Evolutionary conservation across 495 filamentous ascomycete genomes (phyloP).

Genomic region (Aspergillus olivimuriae): DNA sequence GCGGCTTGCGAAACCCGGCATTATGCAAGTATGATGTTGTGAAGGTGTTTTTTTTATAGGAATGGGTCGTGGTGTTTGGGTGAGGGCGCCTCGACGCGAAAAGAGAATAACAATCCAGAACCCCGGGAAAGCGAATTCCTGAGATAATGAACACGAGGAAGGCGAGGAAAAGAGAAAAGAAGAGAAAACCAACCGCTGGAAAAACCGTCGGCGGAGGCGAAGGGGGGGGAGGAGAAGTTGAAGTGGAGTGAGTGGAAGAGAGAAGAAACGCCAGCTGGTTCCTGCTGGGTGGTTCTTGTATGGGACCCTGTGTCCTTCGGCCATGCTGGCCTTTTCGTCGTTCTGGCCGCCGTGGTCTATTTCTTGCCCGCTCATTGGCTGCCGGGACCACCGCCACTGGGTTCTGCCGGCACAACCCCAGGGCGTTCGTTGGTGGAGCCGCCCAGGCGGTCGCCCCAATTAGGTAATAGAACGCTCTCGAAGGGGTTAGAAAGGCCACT

Average conservation of each 20-base stretch:
- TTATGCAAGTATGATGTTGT: slow-evolving; percentile 16
- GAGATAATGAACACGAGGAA: slow-evolving; percentile 5
- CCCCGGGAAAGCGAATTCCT: neutral
- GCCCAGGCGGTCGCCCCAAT: slow-evolving; percentile 19
- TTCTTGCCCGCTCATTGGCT: slow-evolving; percentile 37
- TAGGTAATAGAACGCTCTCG: slow-evolving; percentile 12
- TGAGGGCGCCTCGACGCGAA: too few relatives aligned
- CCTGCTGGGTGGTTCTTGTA: slow-evolving; percentile 19
- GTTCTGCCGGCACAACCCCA: slow-evolving; percentile 4
- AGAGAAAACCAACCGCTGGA: slow-evolving; percentile 13
- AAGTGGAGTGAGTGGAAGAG: slow-evolving; percentile 7
- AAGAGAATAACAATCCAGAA: too few relatives aligned
- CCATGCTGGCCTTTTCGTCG: slow-evolving; percentile 44
- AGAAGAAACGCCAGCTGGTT: neutral
- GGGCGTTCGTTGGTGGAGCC: slow-evolving; percentile 7
- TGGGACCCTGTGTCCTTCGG: slow-evolving; percentile 20
- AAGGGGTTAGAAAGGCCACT: slow-evolving; percentile 1
- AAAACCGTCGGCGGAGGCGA: slow-evolving; percentile 6
- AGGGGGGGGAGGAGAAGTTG: slow-evolving; percentile 1
- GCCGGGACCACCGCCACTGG: slow-evolving; percentile 23
- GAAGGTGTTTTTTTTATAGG: too few relatives aligned
- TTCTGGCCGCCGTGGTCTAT: slow-evolving; percentile 29
- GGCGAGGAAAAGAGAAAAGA: slow-evolving; percentile 6
- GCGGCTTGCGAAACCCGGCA: slow-evolving; percentile 42
- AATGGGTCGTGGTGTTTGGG: too few relatives aligned